phyloP scores from a whole-genome alignment of 2,329 filamentous ascomycete genomes.

The Aspergillus niger region DNA sequence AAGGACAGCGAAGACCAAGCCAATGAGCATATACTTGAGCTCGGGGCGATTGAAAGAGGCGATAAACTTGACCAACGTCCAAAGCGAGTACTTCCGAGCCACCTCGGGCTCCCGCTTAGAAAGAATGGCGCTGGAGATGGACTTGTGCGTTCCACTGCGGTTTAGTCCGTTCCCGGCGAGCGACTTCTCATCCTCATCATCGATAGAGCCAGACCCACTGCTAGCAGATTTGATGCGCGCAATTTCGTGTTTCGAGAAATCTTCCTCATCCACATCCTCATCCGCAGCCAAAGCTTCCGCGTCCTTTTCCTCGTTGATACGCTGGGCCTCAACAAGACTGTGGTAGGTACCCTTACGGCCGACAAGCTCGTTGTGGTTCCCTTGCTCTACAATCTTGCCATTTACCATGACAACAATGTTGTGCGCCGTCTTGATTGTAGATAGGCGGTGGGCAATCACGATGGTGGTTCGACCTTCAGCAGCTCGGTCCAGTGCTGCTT shows the following conservation, averaged over 20 bases:
- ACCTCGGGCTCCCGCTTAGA: constrained; percentile 56
- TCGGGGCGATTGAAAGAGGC: constrained; percentile 76
- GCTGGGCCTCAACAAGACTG: constrained; percentile 84
- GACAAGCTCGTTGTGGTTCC: constrained; percentile 79
- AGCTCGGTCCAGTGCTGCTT: constrained; percentile 85
- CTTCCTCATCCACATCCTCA: constrained; percentile 29
- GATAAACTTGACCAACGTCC: constrained; percentile 77
- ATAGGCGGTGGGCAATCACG: constrained; percentile 91
- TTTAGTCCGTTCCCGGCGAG: constrained; percentile 29
- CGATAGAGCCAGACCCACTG: constrained; percentile 29
- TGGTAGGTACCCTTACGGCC: constrained; percentile 72
- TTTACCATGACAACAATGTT: constrained; percentile 93
- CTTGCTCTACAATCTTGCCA: constrained; percentile 88
- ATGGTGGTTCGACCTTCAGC: constrained; percentile 88
- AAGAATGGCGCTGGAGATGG: constrained; percentile 70
- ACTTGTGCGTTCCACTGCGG: constrained; percentile 54
- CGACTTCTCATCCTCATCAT: constrained; percentile 36
- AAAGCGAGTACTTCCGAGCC: constrained; percentile 65
- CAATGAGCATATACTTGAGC: constrained; percentile 69
- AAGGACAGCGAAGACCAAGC: constrained; percentile 72
- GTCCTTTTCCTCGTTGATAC: constrained; percentile 63
- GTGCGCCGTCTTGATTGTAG: constrained; percentile 89
- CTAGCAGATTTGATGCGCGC: constrained; percentile 36
- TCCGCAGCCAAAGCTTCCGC: constrained; percentile 32
- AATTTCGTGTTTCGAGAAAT: constrained; percentile 31